phyloP scores from a whole-genome alignment of 352 stramenopile genomes.

The Phytophthora sansomeana region DNA sequence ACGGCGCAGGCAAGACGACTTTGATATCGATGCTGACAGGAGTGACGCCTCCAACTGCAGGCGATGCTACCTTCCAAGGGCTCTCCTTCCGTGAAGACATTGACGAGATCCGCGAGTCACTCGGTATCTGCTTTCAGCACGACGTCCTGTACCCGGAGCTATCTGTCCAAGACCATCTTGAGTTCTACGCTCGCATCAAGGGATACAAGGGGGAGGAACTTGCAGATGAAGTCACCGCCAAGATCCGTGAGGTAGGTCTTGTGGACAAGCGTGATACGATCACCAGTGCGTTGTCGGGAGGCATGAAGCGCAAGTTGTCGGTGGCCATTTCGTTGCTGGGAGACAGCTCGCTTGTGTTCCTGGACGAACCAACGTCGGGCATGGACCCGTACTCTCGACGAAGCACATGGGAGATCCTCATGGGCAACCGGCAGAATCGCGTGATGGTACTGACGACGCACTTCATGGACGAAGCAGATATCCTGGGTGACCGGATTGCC shows the following conservation, averaged over 20 bases:
- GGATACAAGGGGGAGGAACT: constrained; percentile 49
- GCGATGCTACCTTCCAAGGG: constrained; percentile 57
- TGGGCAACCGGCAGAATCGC: constrained; percentile 53
- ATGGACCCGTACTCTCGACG: constrained; percentile 95
- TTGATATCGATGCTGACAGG: constrained; percentile 89
- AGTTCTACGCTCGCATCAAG: constrained; percentile 73
- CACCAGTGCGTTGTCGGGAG: constrained; percentile 68
- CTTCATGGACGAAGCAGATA: constrained; percentile 95
- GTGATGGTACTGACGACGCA: constrained; percentile 93
- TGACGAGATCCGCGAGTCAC: constrained; percentile 55
- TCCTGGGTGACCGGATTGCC: constrained; percentile 83
- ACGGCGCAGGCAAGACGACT: constrained; percentile 94
- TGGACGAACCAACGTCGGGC: constrained; percentile 92
- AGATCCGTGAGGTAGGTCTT: constrained; percentile 66
- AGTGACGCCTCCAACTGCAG: constrained; percentile 51
- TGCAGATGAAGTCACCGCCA: constrained; percentile 38
- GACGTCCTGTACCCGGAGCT: constrained; percentile 84
- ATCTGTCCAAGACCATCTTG: constrained; percentile 77
- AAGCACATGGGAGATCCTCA: constrained; percentile 90
- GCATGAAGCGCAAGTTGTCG: constrained; percentile 92
- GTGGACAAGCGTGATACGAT: constrained; percentile 62
- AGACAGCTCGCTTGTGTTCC: constrained; percentile 23
- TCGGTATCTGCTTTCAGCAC: constrained; percentile 46
- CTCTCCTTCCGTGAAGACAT: constrained; percentile 74
- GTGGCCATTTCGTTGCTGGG: constrained; percentile 89